Evolutionary conservation across 2,329 filamentous ascomycete genomes (phyloP).

Genomic region (Dactylonectria macrodidyma): DNA sequence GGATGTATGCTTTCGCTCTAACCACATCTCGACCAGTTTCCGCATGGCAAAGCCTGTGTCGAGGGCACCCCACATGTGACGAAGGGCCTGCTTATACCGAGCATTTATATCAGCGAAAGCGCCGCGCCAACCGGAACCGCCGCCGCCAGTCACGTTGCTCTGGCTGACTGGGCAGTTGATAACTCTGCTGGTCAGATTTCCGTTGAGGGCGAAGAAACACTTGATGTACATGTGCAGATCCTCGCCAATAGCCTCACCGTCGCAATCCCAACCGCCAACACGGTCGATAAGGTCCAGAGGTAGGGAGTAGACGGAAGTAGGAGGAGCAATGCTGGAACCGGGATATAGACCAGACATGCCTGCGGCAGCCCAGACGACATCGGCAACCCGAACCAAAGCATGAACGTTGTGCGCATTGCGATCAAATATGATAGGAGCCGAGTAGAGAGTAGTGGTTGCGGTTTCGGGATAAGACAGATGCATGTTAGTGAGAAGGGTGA

Average conservation of each 20-base stretch:
- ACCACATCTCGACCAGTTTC: constrained; percentile 70
- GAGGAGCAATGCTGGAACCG: constrained; percentile 75
- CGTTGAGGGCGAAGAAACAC: constrained; percentile 82
- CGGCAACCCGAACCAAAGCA: constrained; percentile 78
- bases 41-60: constrained; percentile 77
- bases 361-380: constrained; percentile 80
- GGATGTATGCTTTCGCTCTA: constrained; percentile 69
- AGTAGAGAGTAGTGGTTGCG: constrained; percentile 75
- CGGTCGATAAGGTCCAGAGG: constrained; percentile 77
- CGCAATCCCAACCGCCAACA: constrained; percentile 81
- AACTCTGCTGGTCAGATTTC: constrained; percentile 75
- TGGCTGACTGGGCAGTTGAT: constrained; percentile 80
- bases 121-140: constrained; percentile 67
- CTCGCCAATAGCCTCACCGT: constrained; percentile 80
- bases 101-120: constrained; percentile 72
- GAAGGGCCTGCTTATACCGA: constrained; percentile 79
- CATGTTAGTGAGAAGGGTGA: constrained; percentile 74
- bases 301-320: constrained; percentile 81
- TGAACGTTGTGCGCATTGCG: constrained; percentile 79
- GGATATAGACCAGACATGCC: constrained; percentile 79
- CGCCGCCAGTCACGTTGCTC: constrained; percentile 77
- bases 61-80: constrained; percentile 83
- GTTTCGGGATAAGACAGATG: constrained; percentile 73
- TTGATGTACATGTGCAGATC: constrained; percentile 86
- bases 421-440: constrained; percentile 81